Evolutionary conservation across 208 protist genomes (phyloP).

Genomic region (Strigomonas culicis): DNA sequence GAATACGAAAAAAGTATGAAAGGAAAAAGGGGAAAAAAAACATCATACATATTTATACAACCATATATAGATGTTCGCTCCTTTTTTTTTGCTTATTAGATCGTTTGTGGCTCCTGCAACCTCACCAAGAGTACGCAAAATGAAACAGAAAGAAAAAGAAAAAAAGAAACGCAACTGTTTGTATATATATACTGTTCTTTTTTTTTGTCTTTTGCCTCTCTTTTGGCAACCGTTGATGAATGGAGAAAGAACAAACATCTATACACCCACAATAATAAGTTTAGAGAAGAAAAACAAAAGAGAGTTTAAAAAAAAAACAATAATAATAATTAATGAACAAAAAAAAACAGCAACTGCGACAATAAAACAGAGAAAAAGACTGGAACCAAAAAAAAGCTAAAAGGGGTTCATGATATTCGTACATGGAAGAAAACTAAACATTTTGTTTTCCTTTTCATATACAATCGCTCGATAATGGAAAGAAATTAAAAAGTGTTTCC

Average conservation of each 20-base stretch:
- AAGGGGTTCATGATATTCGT: too few relatives aligned
- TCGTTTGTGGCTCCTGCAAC: too few relatives aligned
- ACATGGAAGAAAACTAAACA: not conserved
- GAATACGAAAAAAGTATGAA: not conserved
- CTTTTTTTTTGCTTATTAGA: slow-evolving; percentile 9
- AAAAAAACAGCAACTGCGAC: slow-evolving; percentile 1
- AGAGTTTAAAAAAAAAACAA: slow-evolving; percentile 4
- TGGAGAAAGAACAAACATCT: slow-evolving; percentile 10
- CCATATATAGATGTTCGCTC: slow-evolving; percentile 7
- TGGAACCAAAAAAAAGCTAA: not conserved
- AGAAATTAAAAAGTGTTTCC: not conserved
- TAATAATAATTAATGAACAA: slow-evolving; percentile 6
- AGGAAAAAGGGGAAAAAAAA: not conserved
- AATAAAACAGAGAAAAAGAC: slow-evolving; percentile 7
- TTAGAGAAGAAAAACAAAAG: not conserved
- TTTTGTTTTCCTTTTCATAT: not conserved
- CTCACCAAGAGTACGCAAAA: not conserved
- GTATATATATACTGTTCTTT: slow-evolving; percentile 7
- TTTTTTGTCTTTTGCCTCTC: slow-evolving; percentile 5
- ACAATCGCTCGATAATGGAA: too few relatives aligned
- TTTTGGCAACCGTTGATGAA: not conserved
- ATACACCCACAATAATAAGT: not conserved
- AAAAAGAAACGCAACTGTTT: slow-evolving; percentile 7
- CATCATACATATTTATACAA: not conserved
- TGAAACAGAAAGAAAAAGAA: slow-evolving; percentile 13